Base-by-base conservation (phyloP, 371 early-diverging fungal species). In the Lichtheimia ornata region DNA sequence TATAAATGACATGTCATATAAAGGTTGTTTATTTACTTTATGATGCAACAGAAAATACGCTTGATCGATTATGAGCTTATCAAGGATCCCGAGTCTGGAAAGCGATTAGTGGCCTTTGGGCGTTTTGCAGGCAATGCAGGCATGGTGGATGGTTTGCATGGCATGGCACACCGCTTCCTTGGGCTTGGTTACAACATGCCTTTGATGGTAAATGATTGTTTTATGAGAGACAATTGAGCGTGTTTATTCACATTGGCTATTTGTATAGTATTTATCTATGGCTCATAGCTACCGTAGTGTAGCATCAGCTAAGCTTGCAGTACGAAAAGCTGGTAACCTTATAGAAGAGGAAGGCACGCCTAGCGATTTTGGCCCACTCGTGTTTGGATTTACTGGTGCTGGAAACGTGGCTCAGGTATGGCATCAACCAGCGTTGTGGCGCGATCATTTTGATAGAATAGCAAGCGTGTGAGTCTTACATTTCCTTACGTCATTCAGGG, bases 31-130 rank as follows among this genome's bases (percentile, higher is more conserved):
- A 18, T 5, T 45, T 15, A 15, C 60, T 66, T 57, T 61, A 53
- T 50, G 45, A 64, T 57, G 58, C 64, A 62, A 61, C 68, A 94
- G 92, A 84, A 85, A 56, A 93, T 97, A 50, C 90, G 93, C 7
- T 70, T 98, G 55, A 89, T 97, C 42, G 98, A 98, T 76, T 98
- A 97, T 70, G 98, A 98, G 72, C 81, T 98, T 40, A 87, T 98
- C 88, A 90, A 88, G 13, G 88, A 98, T 65, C 85, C 74, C 9
- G 59, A 59, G 25, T 75, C 80, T 15, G 84, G 87, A 45, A 86
- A 84, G 64, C 88, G 98, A 17, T 76, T 94, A 47, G 98, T 98
- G 14, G 84, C 92, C 30, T 98, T 98, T 79, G 95, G 97, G 47
- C 83, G 84, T 52, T 93, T 92, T 71, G 98, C 98, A 4, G 98